These are phyloP conservation scores for Saturnispora besseyi DNA, from an alignment of 805 yeast species.

Conservation along the genomic window DNA sequence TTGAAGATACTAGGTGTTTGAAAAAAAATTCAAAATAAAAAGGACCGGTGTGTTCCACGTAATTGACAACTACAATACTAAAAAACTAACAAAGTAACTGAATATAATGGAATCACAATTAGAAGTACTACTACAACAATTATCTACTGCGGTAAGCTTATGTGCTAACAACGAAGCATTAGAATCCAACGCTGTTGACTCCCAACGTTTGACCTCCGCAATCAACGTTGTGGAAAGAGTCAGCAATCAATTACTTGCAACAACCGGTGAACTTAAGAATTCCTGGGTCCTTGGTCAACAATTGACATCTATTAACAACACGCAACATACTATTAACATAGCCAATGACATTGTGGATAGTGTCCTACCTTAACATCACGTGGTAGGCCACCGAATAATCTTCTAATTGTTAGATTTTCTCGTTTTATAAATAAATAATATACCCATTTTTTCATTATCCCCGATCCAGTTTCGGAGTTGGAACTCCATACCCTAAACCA, in stretches of 20 bases:
- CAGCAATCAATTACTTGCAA: background rate
- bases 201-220: background rate
- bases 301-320: background rate
- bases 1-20: too few species aligned
- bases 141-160: background rate
- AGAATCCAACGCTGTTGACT: conserved; percentile 1
- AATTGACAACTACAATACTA: background rate
- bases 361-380: background rate
- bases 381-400: background rate
- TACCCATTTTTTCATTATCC: too few species aligned
- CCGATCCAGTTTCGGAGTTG: too few species aligned
- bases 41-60: background rate
- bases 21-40: background rate
- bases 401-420: too few species aligned
- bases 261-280: background rate
- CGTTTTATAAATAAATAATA: too few species aligned
- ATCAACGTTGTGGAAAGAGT: background rate
- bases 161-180: background rate
- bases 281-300: background rate
- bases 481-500: too few species aligned
- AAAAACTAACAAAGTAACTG: too few species aligned
- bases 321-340: background rate
- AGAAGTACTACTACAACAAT: background rate
- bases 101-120: conserved; percentile 1
- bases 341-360: background rate